Evolutionary conservation across 2,329 filamentous ascomycete genomes (phyloP), one percentile per base, ranked within the genome.

Genomic region (Monilinia fructigena): DNA sequence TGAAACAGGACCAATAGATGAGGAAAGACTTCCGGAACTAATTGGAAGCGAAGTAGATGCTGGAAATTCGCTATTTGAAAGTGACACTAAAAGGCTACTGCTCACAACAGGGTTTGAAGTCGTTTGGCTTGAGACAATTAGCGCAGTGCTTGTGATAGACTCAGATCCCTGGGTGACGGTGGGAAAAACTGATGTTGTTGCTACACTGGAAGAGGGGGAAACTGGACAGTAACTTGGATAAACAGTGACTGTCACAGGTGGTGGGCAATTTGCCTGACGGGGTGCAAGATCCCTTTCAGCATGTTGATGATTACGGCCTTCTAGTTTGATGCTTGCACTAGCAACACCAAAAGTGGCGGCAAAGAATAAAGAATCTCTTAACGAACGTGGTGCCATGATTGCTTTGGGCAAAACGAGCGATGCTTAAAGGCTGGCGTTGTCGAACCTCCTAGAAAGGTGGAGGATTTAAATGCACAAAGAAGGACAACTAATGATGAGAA

Each of bases 351-450:
- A 59, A 10, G 42, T 65, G 23, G 53, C 42, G 20, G 62, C 62
- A 12, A 65, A 59, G 31, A 65, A 58, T n/a, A 65, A 42, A 10
- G 40, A 59, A 48, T 50, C 54, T 59, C 31, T 59, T 56, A 65
- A 59, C 42, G 62, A 65, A 58, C 23, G 62, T 59, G 62, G 53
- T 65, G 42, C 62, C 62, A 65, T 65, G 42, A 28, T 65, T 65
- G 42, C 62, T 59, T 65, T 54, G 38, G 59, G 53, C 54, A 59
- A 40, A 65, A 59, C 5, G 62, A 65, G 42, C 59, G 62, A 65
- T 65, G 53, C 62, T 65, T 65, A 35, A 65, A 59, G 62, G 12
- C 23, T 38, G 62, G 62, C 54, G 23, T 47, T 20, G 53, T 50
- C 42, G 23, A 50, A 56, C 18, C 52, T 59, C 62, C 54, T 42